Percentiles rank a stretch among this genome's conserved stretches.
Conservation (phyloP, 2,329 filamentous ascomycete species). For the Xylaria digitata region DNA sequence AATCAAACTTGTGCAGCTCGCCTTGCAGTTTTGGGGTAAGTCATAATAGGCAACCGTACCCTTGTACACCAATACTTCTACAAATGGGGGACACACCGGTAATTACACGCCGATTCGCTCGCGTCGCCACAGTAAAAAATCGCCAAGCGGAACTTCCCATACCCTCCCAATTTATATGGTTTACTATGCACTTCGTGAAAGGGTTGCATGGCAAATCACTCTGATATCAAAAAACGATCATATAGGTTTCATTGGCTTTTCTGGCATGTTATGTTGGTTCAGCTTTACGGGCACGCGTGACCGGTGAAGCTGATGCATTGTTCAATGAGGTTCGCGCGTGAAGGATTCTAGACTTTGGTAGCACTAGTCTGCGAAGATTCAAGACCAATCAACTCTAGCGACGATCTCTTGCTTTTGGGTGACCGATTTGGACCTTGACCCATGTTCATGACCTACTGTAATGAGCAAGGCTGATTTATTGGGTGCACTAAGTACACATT, state of each 20-base stretch:
- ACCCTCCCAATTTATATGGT: too few species aligned
- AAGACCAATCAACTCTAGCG: neutral
- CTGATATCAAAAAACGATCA: too few species aligned
- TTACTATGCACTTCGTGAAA: too few species aligned
- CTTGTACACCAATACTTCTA: neutral
- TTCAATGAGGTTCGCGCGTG: too few species aligned
- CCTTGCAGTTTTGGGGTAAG: conserved; percentile 2
- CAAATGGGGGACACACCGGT: neutral
- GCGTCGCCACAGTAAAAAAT: neutral
- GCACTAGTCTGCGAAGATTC: too few species aligned
- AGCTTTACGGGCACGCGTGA: neutral
- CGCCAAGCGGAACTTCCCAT: neutral
- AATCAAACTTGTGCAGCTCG: neutral
- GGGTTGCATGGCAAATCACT: too few species aligned
- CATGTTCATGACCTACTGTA: neutral
- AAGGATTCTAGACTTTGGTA: too few species aligned
- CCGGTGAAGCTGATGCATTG: too few species aligned
- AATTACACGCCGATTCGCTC: conserved; percentile 3
- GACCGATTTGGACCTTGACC: neutral
- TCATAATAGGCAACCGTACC: neutral
- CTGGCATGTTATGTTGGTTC: neutral
- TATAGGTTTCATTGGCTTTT: neutral
- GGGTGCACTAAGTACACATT: too few species aligned
- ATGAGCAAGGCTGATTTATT: too few species aligned
- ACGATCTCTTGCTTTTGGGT: neutral